A percentile compares a stretch with the other conserved stretches of the same genome.
phyloP scores from a whole-genome alignment of 1,284 basidiomycete genomes.

The Tilletia indica region DNA sequence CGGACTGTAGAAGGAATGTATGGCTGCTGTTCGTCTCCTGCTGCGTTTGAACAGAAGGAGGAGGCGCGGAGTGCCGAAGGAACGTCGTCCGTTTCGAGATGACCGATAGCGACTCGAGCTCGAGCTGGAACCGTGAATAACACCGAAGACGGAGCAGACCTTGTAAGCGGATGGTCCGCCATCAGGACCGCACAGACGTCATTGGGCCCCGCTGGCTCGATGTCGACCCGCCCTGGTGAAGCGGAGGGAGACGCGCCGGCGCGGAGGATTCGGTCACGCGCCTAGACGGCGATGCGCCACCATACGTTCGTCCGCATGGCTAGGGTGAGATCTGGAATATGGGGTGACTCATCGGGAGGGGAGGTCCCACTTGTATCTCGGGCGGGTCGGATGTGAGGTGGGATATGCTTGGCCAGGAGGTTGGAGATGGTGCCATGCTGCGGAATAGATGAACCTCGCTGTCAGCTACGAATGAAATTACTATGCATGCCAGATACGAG shows the following conservation, averaged over 20 bases:
- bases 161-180: constrained; percentile 37
- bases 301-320: constrained; percentile 29
- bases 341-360: constrained; percentile 22
- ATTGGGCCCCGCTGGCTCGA: constrained; percentile 14
- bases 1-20: background rate
- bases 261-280: constrained; percentile 20
- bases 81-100: constrained; percentile 16
- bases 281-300: constrained; percentile 29
- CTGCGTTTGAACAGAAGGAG: background rate
- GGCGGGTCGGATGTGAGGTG: constrained; percentile 28
- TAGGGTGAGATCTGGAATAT: constrained; percentile 17
- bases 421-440: too few relatives aligned
- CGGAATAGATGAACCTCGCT: too few relatives aligned
- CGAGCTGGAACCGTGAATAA: constrained; percentile 29
- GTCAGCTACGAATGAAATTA: too few relatives aligned
- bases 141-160: constrained; percentile 29
- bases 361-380: constrained; percentile 31
- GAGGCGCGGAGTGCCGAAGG: background rate
- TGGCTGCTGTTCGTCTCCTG: background rate
- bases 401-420: too few relatives aligned
- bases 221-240: background rate
- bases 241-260: background rate
- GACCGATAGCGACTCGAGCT: constrained; percentile 29
- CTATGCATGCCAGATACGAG: too few relatives aligned
- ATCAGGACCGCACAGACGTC: constrained; percentile 23